phyloP scores from a whole-genome alignment of 495 filamentous ascomycete species.

The Poronia punctata region DNA sequence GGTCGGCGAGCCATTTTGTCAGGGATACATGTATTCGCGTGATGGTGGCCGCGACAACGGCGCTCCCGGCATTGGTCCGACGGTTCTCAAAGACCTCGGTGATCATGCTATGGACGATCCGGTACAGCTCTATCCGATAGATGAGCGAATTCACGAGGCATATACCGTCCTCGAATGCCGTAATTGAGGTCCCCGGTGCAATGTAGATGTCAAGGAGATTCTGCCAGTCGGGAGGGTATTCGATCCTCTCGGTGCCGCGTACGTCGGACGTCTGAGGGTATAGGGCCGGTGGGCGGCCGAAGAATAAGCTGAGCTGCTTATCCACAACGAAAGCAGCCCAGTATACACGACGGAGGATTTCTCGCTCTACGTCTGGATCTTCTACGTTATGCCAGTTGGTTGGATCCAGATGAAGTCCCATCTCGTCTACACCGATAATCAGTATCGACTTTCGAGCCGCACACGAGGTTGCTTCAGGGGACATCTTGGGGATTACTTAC shows the following conservation, averaged over 20 bases:
- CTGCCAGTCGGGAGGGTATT: slow-evolving; percentile 16
- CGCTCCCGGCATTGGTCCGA: slow-evolving; percentile 15
- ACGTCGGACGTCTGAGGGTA: slow-evolving; percentile 28
- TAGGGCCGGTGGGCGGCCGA: slow-evolving; percentile 26
- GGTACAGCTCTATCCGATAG: slow-evolving; percentile 25
- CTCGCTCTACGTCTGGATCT: slow-evolving; percentile 22
- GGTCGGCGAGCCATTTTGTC: slow-evolving; percentile 22
- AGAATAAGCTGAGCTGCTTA: slow-evolving; percentile 28
- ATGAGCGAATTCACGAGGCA: slow-evolving; percentile 20
- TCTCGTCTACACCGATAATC: slow-evolving; percentile 15
- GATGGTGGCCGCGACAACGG: slow-evolving; percentile 19
- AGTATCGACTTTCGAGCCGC: slow-evolving; percentile 1
- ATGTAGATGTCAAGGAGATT: slow-evolving; percentile 22
- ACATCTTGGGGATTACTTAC: slow-evolving; percentile 6
- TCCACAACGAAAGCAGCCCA: slow-evolving; percentile 30
- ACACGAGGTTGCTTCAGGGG: not conserved
- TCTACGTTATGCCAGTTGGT: slow-evolving; percentile 24
- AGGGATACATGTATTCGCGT: slow-evolving; percentile 24
- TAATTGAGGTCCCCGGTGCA: slow-evolving; percentile 15
- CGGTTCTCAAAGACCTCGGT: slow-evolving; percentile 30
- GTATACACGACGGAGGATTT: slow-evolving; percentile 24
- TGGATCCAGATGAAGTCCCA: slow-evolving; percentile 32
- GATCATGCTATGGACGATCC: slow-evolving; percentile 30
- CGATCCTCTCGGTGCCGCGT: slow-evolving; percentile 23
- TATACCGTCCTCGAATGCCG: slow-evolving; percentile 24